phyloP scores from a whole-genome alignment of 2,329 filamentous ascomycete genomes.

The Neonectria punicea region DNA sequence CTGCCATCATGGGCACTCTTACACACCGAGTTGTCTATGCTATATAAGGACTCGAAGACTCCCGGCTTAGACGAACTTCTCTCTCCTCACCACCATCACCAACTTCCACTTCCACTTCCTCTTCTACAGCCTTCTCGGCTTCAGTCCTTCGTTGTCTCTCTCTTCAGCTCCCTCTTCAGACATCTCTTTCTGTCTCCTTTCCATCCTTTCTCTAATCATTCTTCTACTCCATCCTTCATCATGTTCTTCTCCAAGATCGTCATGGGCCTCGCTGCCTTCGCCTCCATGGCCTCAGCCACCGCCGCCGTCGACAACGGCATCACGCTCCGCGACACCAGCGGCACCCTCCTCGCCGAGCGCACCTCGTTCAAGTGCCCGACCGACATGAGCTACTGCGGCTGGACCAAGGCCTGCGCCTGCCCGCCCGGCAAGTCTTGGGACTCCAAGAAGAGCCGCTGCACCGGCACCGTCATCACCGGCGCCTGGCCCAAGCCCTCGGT shows the following conservation, averaged over 20 bases:
- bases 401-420: constrained; percentile 56
- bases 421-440: constrained; percentile 54
- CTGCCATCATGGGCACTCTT: not conserved
- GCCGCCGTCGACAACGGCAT: constrained; percentile 47
- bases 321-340: constrained; percentile 28
- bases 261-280: constrained; percentile 40
- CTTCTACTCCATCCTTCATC: constrained; percentile 18
- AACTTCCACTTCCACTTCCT: constrained; percentile 16
- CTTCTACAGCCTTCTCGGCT: constrained; percentile 13
- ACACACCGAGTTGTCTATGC: not conserved
- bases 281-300: constrained; percentile 41
- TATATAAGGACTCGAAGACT: constrained; percentile 17
- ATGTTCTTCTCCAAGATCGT: constrained; percentile 47
- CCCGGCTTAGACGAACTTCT: not conserved
- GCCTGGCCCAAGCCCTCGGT: constrained; percentile 48
- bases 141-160: constrained; percentile 21
- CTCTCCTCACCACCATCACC: constrained; percentile 7
- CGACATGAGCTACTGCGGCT: constrained; percentile 51
- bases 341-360: constrained; percentile 36
- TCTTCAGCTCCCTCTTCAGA: not conserved
- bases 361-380: constrained; percentile 47
- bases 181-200: too few relatives aligned
- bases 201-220: not conserved
- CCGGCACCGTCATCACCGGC: constrained; percentile 41
- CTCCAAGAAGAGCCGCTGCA: constrained; percentile 39